A percentile compares a stretch with the other conserved stretches of the same genome.
Conservation (phyloP, 495 filamentous ascomycete species). For the Penicillium coffeae region DNA sequence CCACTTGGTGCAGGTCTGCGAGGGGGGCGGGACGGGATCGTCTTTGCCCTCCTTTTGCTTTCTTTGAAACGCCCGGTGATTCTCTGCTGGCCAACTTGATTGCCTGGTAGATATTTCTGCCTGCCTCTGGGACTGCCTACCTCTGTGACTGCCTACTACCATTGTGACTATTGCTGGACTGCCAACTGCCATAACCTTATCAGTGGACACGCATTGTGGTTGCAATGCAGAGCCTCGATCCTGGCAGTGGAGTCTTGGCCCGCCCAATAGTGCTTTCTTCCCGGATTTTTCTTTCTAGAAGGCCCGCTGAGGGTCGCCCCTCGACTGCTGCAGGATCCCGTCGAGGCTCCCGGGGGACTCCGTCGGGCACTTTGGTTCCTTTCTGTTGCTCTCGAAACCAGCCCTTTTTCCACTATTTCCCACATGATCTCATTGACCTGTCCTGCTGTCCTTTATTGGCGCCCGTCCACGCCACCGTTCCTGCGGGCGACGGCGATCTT, state of each 20-base stretch:
- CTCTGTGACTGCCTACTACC: too few relatives aligned
- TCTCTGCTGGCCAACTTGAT: background rate
- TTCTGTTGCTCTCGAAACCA: too few relatives aligned
- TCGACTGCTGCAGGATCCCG: constrained; percentile 14
- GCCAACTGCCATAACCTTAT: too few relatives aligned
- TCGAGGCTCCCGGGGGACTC: constrained; percentile 17
- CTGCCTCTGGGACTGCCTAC: too few relatives aligned
- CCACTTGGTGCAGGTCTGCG: too few relatives aligned
- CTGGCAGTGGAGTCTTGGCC: constrained; percentile 11
- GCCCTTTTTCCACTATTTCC: background rate
- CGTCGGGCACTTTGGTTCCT: constrained; percentile 8
- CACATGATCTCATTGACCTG: constrained; percentile 18
- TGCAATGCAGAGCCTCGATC: constrained; percentile 20
- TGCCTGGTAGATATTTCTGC: too few relatives aligned
- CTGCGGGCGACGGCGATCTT: too few relatives aligned
- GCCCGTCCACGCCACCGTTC: constrained; percentile 9
- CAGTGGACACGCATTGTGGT: background rate
- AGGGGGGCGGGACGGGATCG: constrained; percentile 20
- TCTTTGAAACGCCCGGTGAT: background rate
- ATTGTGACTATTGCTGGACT: too few relatives aligned
- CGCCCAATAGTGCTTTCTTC: constrained; percentile 17
- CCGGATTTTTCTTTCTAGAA: constrained; percentile 27
- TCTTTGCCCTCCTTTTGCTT: constrained; percentile 2
- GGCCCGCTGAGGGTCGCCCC: constrained; percentile 14
- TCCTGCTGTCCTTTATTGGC: background rate